Evolutionary conservation across 2,329 filamentous ascomycete genomes (phyloP), one percentile per base, ranked within the genome.

Genomic region (Fonsecaea multimorphosa): DNA sequence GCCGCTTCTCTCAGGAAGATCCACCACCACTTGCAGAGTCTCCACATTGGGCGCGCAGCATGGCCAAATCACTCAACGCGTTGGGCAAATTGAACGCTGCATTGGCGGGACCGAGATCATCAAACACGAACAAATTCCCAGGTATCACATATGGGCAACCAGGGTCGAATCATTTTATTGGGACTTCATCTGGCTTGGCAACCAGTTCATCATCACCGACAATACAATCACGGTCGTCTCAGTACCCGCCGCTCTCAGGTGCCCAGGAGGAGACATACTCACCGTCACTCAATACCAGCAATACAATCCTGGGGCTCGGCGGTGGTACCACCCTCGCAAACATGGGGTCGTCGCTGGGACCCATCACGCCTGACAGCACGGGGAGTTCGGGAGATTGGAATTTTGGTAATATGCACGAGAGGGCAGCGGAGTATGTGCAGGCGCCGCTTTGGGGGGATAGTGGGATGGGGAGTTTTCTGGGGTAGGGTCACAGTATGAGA

Each of bases 361-460:
- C 80, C 3, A 79, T 79, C n/a, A 82, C 80, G 0, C 80, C 80
- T 0, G 80, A 82, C 65, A 81, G 79, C 68, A 68, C 66, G 3
- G 60, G 64, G 0, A 79, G 79, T n/a, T 78, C 75, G 29, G 80
- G 80, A 63, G 80, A 82, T 64, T 82, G 80, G 80, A 76, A 78
- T 54, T 77, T 78, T 38, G 79, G 78, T 2, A 81, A 79, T 64
- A 72, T 82, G n/a, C 63, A 81, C 12, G 80, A 82, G 64, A 75
- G 80, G 14, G 80, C 80, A 38, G 74, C 77, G n/a, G 79, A 82
- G 71, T 82, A 81, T 69, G 81, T 82, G 11, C 80, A 81, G 64
- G 79, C 80, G 16, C 79, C 80, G 1, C 71, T 82, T 12, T 82
- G 80, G 80, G 71, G 71, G 7, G 67, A 69, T 11, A 58, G 49